Evolutionary conservation across 1,284 basidiomycete genomes (phyloP).

Genomic region (Fomes fomentarius): DNA sequence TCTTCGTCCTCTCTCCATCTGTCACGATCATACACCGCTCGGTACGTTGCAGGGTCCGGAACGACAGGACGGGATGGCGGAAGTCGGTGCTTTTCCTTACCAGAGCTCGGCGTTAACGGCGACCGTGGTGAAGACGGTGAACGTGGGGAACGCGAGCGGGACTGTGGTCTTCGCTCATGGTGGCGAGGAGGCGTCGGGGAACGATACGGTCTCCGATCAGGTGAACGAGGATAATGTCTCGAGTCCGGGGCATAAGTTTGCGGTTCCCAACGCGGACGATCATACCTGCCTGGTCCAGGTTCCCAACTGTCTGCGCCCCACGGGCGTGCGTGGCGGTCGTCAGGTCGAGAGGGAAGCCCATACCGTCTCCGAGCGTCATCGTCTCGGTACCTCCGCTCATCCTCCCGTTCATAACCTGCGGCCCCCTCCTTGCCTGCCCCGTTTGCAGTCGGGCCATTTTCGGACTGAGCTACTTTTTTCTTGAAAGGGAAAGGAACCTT

Average conservation of each 20-base stretch:
- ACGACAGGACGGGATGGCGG: conserved; percentile 29
- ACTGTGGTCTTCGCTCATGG: conserved; percentile 3
- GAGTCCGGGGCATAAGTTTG: conserved; percentile 20
- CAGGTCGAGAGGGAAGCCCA: conserved; percentile 17
- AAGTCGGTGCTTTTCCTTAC: conserved; percentile 35
- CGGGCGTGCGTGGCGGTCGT: conserved; percentile 14
- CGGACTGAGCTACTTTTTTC: conserved; percentile 44
- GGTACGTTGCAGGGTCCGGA: conserved; percentile 20
- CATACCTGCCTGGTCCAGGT: conserved; percentile 24
- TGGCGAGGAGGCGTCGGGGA: conserved; percentile 22
- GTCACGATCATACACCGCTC: conserved; percentile 24
- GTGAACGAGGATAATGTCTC: conserved; percentile 22
- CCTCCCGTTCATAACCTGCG: conserved; percentile 48
- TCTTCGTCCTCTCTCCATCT: conserved; percentile 20
- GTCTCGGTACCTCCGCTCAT: conserved; percentile 42
- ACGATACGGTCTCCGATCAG: conserved; percentile 24
- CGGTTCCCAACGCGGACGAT: conserved; percentile 20
- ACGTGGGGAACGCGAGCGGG: conserved; percentile 22
- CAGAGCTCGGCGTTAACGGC: conserved; percentile 28
- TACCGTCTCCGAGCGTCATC: conserved; percentile 32
- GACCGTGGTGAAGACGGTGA: conserved; percentile 34
- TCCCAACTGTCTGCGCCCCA: conserved; percentile 29
- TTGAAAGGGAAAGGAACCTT: conserved; percentile 75
- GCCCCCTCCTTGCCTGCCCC: conserved; percentile 11
- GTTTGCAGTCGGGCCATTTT: conserved; percentile 22